Conservation (phyloP, 768 basidiomycete genomes). For the Mycena albidolilacea region DNA sequence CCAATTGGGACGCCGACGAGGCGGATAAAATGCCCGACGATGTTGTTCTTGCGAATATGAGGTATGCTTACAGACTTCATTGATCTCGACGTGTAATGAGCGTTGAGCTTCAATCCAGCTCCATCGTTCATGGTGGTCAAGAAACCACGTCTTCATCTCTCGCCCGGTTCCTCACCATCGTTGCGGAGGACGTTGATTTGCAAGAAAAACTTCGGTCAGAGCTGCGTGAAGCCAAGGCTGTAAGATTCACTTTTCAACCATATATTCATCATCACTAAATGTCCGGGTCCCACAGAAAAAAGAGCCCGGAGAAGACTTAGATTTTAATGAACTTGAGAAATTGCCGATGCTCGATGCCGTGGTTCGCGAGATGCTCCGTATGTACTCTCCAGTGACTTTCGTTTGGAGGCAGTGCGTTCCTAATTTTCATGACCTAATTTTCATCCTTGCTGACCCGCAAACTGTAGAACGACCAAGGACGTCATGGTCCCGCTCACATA, state of each 20-base stretch:
- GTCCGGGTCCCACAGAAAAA: slow-evolving; percentile 32
- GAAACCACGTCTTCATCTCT: slow-evolving; percentile 54
- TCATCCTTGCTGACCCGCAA: slow-evolving; percentile 2
- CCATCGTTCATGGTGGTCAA: slow-evolving; percentile 52
- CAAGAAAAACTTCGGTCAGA: slow-evolving; percentile 50
- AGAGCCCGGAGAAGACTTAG: slow-evolving; percentile 44
- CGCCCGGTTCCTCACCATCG: slow-evolving; percentile 44
- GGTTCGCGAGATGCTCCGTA: slow-evolving; percentile 54
- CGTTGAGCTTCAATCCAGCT: slow-evolving; percentile 33
- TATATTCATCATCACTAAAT: neutral
- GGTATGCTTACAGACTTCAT: slow-evolving; percentile 36
- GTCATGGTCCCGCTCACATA: slow-evolving; percentile 51
- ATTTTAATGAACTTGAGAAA: slow-evolving; percentile 55
- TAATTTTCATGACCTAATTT: neutral
- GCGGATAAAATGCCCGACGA: slow-evolving; percentile 48
- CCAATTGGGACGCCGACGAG: slow-evolving; percentile 48
- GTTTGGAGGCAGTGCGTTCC: slow-evolving; percentile 50
- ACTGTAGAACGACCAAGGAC: slow-evolving; percentile 49
- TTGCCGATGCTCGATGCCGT: slow-evolving; percentile 57
- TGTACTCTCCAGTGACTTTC: slow-evolving; percentile 46
- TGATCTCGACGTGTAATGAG: neutral
- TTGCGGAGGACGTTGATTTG: slow-evolving; percentile 46
- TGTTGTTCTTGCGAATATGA: slow-evolving; percentile 49
- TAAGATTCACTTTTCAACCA: neutral
- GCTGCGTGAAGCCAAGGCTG: slow-evolving; percentile 38